Evolutionary conservation across 805 yeast genomes (phyloP).

Genomic region (Starmera pachycereana): DNA sequence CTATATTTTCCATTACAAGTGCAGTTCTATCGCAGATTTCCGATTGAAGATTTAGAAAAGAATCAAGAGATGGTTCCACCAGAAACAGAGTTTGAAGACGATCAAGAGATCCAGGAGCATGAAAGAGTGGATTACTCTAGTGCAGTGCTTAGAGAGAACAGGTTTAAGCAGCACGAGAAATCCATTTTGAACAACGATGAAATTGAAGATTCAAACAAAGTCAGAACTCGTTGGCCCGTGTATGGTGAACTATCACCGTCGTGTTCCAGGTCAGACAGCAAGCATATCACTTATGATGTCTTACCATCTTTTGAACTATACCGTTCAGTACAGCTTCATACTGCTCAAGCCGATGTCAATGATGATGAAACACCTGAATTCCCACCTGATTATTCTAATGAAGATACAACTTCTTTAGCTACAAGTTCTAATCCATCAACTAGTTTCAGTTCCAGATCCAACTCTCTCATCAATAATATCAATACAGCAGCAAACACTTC

Average conservation of each 20-base stretch:
- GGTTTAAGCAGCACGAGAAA: neutral
- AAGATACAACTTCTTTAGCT: neutral
- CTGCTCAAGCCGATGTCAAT: slow-evolving; percentile 29
- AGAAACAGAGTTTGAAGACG: neutral
- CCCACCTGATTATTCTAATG: slow-evolving; percentile 25
- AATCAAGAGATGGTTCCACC: neutral
- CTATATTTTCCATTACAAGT: no score
- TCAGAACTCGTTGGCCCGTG: neutral
- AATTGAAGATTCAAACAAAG: neutral
- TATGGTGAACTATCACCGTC: no score
- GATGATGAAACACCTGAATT: slow-evolving; percentile 17
- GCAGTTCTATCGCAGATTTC: no score
- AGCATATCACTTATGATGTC: slow-evolving; percentile 33
- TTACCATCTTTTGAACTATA: slow-evolving; percentile 65
- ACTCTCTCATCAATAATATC: neutral
- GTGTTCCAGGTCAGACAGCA: neutral
- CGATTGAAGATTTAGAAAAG: no score
- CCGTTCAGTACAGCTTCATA: slow-evolving; percentile 30
- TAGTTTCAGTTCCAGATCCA: neutral
- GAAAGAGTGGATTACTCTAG: neutral
- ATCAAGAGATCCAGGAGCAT: neutral
- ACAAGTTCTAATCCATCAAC: neutral
- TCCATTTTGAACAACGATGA: neutral
- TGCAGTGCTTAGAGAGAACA: neutral
- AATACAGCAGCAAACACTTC: neutral